Evolutionary conservation across 352 stramenopile genomes (phyloP).

Genomic region (Phytopythium vexans): DNA sequence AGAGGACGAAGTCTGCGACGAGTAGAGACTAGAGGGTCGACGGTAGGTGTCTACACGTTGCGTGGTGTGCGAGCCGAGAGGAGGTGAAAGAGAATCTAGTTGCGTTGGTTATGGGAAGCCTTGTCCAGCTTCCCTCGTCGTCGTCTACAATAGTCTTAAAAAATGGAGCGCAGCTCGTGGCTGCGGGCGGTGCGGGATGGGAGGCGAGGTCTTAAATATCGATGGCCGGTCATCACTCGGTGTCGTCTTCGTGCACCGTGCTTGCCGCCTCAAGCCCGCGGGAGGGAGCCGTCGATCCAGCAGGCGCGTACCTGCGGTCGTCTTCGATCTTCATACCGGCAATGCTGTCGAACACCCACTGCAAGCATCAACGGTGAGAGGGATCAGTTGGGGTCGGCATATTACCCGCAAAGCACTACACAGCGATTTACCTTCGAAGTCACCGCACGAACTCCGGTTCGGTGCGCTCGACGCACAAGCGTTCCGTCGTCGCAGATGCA

Average conservation of each 20-base stretch:
- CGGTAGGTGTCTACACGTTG: not conserved
- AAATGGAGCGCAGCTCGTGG: not conserved
- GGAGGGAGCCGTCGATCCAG: not conserved
- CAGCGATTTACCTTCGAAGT: constrained; percentile 47
- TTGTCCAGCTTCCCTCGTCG: not conserved
- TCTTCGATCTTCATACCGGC: constrained; percentile 56
- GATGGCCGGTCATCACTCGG: not conserved
- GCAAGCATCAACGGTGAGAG: not conserved
- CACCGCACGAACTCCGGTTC: constrained; percentile 55
- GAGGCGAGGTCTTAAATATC: too few species aligned
- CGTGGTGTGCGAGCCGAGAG: constrained; percentile 1
- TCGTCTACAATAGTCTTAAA: not conserved
- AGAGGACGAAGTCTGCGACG: constrained; percentile 14
- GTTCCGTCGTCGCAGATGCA: constrained; percentile 68
- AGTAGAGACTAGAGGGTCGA: constrained; percentile 13
- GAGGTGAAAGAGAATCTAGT: not conserved
- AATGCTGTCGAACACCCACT: constrained; percentile 83
- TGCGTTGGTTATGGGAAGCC: not conserved
- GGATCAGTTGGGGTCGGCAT: not conserved
- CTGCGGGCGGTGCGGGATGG: not conserved
- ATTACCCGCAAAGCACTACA: too few species aligned
- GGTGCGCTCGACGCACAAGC: constrained; percentile 51
- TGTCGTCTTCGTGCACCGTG: not conserved
- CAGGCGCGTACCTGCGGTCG: constrained; percentile 24
- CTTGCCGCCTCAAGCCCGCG: constrained; percentile 1